These are phyloP conservation scores for Staphylotrichum tortipilum DNA, from an alignment of 495 filamentous ascomycete species.

Conservation along the genomic window DNA sequence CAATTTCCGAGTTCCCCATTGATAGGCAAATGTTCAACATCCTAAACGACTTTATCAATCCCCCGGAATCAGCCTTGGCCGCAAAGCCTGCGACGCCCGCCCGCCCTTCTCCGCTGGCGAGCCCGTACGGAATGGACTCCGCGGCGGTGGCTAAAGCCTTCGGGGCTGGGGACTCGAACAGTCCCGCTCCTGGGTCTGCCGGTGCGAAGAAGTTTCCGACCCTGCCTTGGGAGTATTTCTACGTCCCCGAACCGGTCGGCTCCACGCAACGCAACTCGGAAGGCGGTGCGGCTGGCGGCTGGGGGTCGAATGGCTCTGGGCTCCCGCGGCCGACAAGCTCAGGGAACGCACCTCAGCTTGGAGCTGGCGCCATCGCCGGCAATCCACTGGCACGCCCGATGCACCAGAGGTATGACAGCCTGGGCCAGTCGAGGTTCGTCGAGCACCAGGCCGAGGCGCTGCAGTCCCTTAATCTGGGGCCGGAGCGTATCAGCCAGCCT, in stretches of 20 bases:
- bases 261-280: not conserved
- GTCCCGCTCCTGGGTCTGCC: constrained; percentile 29
- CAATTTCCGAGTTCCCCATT: constrained; percentile 19
- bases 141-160: constrained; percentile 30
- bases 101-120: constrained; percentile 14
- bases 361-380: not conserved
- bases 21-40: constrained; percentile 32
- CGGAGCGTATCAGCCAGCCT: not conserved
- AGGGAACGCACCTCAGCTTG: constrained; percentile 5
- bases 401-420: not conserved
- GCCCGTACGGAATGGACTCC: constrained; percentile 35
- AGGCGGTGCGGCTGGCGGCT: not conserved
- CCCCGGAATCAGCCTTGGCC: constrained; percentile 20
- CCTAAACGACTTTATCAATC: constrained; percentile 35
- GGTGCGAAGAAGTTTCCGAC: constrained; percentile 31
- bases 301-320: constrained; percentile 2
- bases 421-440: not conserved
- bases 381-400: constrained; percentile 4
- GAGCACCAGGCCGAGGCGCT: not conserved
- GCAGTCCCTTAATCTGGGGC: not conserved
- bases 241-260: constrained; percentile 24
- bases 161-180: constrained; percentile 17
- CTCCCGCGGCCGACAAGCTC: constrained; percentile 16
- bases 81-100: not conserved
- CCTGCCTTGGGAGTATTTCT: constrained; percentile 39